A percentile compares a stretch with the other conserved stretches of the same genome.
Evolutionary conservation across 306 rosid species (phyloP).

Genomic region (Cucurbita pepo): DNA sequence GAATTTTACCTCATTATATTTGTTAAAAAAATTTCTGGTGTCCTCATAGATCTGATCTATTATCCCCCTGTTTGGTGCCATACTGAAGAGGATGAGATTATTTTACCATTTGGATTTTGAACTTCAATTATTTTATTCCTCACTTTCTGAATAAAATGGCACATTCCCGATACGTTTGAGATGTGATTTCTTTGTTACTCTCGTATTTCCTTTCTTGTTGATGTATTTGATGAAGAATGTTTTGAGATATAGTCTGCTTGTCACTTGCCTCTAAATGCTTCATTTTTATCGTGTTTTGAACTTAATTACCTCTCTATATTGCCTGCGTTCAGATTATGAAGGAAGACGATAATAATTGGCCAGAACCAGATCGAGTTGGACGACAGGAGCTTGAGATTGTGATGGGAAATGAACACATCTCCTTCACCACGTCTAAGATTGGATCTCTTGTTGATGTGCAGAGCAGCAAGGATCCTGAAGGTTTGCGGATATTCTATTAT

Average conservation of each 20-base stretch:
- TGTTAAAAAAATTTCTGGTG: background rate
- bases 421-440: conserved; percentile 90
- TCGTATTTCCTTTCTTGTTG: background rate
- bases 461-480: conserved; percentile 92
- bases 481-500: conserved; percentile 91
- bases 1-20: too few relatives aligned
- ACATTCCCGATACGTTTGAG: background rate
- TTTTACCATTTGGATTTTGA: background rate
- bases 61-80: background rate
- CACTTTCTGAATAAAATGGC: background rate
- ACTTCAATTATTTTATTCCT: background rate
- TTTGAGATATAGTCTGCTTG: background rate
- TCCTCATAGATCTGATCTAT: background rate
- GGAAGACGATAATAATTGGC: conserved; percentile 97
- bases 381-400: conserved; percentile 96
- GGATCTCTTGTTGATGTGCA: conserved; percentile 96
- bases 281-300: background rate
- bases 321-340: conserved; percentile 52
- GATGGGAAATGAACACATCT: conserved; percentile 92
- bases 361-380: conserved; percentile 89
- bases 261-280: background rate
- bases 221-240: background rate
- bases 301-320: background rate
- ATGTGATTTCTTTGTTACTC: background rate
- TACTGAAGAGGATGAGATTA: background rate